Base-by-base conservation (phyloP, 2,329 filamentous ascomycete species). In the Ustilaginoidea virens region DNA sequence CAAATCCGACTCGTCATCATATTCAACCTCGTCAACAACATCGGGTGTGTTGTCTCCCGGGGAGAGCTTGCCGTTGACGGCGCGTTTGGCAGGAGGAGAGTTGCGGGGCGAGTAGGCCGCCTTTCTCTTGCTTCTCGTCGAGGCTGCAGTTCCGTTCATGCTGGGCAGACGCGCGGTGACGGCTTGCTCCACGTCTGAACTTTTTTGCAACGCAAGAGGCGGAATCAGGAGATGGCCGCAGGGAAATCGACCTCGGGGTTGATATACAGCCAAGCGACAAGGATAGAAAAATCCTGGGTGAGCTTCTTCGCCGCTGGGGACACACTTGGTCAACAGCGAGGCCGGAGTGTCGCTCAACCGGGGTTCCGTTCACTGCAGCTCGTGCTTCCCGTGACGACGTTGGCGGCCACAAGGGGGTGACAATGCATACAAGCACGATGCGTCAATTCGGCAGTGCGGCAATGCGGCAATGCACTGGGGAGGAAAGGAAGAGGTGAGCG, bases 111-210 rank as follows among this genome's bases (percentile, higher is more conserved):
- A 49, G 35, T 55, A 53, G 20, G 59, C 53, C 17, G 59, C 61
- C 47, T 69, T 69, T 44, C 66, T 61, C 55, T 69, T 69, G 35
- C 53, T 51, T 46, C 60, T 57, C 36, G 53, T 47, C 22, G 53
- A 51, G 20, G 50, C 42, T 33, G 47, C 46, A 31, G 51, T 41
- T 34, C 56, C 55, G 39, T 63, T 63, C 61, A 66, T 66, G 33
- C 31, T 43, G 45, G 33, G 27, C 21, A 27, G 18, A 8, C 15
- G 23, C 13, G 12, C 12, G n/a, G n/a, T n/a, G n/a, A n/a, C n/a
- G n/a, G n/a, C n/a, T n/a, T n/a, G n/a, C n/a, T n/a, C n/a, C n/a
- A n/a, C n/a, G n/a, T n/a, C n/a, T n/a, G n/a, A n/a, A n/a, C n/a
- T 23, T 16, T 15, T 16, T 15, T n/a, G 18, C 17, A 7, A 28